Evolutionary conservation across 2,329 filamentous ascomycete genomes (phyloP).

Genomic region (Sclerotinia minor): DNA sequence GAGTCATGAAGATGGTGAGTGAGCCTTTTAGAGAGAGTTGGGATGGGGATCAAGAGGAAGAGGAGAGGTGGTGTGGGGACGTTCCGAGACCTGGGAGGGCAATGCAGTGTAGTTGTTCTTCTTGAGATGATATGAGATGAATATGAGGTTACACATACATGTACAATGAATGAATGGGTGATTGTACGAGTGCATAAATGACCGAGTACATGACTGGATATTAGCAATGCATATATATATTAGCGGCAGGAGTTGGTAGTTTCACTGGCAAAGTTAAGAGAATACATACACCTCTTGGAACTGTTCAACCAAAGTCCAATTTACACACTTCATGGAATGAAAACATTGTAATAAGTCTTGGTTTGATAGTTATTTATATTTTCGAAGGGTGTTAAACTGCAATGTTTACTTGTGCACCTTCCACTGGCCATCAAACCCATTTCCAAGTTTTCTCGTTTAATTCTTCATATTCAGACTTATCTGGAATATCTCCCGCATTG

Average conservation of each 20-base stretch:
- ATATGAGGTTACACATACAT: background rate
- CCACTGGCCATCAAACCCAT: constrained; percentile 12
- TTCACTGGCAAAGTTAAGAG: background rate
- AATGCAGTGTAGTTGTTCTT: constrained; percentile 95
- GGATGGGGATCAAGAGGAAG: constrained; percentile 70
- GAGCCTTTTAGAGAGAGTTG: constrained; percentile 82
- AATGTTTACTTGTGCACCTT: background rate
- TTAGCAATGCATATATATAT: background rate
- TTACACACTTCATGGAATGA: background rate
- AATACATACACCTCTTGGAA: background rate
- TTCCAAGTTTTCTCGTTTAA: constrained; percentile 2
- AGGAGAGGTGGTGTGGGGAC: constrained; percentile 80
- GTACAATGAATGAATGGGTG: background rate
- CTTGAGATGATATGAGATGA: constrained; percentile 48
- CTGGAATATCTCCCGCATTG: background rate
- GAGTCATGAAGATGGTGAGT: constrained; percentile 79
- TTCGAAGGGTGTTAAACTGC: background rate
- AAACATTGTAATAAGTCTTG: background rate
- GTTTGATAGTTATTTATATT: constrained; percentile 9
- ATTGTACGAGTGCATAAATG: background rate
- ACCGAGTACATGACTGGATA: background rate
- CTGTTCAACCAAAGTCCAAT: background rate
- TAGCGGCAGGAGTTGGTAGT: background rate
- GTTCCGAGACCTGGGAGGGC: constrained; percentile 75
- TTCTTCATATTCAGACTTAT: background rate